These are phyloP conservation scores for Ceratonia siliqua DNA, from an alignment of 306 rosid genomes.

Conservation along the genomic window DNA sequence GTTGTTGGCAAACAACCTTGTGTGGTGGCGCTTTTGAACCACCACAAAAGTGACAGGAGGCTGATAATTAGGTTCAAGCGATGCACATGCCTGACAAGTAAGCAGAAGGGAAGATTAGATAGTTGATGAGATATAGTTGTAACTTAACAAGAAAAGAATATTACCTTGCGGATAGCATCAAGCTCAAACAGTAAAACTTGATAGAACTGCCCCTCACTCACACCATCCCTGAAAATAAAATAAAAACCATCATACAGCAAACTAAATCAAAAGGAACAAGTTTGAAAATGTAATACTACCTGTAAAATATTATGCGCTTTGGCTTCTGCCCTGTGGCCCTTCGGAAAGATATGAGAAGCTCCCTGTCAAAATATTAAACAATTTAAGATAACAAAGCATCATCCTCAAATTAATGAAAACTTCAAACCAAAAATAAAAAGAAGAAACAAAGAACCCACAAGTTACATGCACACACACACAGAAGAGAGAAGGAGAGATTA, in stretches of 20 bases:
- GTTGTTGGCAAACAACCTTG: conserved; percentile 84
- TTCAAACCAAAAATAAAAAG: not conserved
- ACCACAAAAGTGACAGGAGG: conserved; percentile 98
- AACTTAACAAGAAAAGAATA: not conserved
- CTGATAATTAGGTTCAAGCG: conserved; percentile 91
- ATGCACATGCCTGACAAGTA: conserved; percentile 75
- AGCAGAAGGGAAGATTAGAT: not conserved
- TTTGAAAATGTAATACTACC: conserved; percentile 37
- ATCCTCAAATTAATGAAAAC: not conserved
- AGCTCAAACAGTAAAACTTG: conserved; percentile 91
- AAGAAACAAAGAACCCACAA: not conserved
- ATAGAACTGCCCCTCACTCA: conserved; percentile 93
- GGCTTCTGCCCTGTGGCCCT: conserved; percentile 98
- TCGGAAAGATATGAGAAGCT: conserved; percentile 89
- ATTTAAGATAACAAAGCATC: not conserved
- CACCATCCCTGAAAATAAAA: conserved; percentile 80
- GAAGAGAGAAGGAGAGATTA: conserved; percentile 35
- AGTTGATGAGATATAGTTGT: not conserved
- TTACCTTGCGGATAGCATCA: conserved; percentile 91
- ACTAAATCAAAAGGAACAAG: not conserved
- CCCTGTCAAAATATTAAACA: conserved; percentile 47
- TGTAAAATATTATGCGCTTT: conserved; percentile 88
- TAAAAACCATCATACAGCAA: not conserved
- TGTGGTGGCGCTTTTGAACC: conserved; percentile 96
- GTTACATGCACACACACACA: not conserved